Percentiles rank a stretch among this genome's conserved stretches.
phyloP scores from a whole-genome alignment of 495 filamentous ascomycete genomes.

The Mytilinidion resinicola region DNA sequence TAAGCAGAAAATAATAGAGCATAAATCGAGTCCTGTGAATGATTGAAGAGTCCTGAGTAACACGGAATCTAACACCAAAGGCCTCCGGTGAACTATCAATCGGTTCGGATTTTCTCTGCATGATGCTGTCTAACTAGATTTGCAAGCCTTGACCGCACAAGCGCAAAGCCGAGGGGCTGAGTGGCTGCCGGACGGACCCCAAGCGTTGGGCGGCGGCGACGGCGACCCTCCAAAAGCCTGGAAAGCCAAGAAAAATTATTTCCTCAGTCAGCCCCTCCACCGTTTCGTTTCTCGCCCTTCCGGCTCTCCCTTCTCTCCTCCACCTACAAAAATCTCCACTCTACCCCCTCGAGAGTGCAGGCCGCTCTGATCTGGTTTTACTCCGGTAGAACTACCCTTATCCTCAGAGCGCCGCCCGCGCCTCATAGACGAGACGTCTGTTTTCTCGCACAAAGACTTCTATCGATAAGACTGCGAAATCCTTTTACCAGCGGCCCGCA shows the following conservation, averaged over 20 bases:
- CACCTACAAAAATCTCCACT: slow-evolving; percentile 1
- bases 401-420: not conserved
- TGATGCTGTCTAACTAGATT: not conserved
- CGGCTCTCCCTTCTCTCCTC: not conserved
- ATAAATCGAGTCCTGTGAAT: no score
- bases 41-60: no score
- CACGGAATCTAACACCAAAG: not conserved
- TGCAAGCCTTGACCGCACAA: not conserved
- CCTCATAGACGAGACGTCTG: not conserved
- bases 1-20: no score
- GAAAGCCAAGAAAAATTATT: not conserved
- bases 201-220: not conserved
- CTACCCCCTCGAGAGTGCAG: not conserved
- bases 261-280: not conserved
- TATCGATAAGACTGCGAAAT: not conserved
- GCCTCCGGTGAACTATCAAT: not conserved
- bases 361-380: not conserved
- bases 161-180: not conserved
- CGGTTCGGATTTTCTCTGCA: not conserved
- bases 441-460: not conserved
- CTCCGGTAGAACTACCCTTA: not conserved
- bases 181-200: not conserved
- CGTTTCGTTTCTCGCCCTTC: not conserved
- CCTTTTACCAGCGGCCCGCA: not conserved
- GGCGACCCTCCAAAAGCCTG: no score